A percentile compares a stretch with the other conserved stretches of the same genome.
phyloP scores from a whole-genome alignment of 805 yeast genomes.

The Starmerella ratchasimensis region DNA sequence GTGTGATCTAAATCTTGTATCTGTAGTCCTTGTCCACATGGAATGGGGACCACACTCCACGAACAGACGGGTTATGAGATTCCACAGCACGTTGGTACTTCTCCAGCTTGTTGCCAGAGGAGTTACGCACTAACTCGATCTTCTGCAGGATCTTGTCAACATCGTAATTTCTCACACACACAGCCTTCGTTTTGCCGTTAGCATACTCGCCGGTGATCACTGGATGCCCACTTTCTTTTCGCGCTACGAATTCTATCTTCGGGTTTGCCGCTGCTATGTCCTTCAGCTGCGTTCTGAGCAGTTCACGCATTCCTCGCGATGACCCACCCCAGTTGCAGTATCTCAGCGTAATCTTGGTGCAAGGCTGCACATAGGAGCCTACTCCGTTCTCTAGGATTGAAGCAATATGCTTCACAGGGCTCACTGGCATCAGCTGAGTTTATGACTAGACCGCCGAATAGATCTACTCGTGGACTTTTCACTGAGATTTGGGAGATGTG shows the following conservation, averaged over 20 bases:
- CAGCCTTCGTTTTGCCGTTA: constrained; percentile 36
- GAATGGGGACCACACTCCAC: constrained; percentile 97
- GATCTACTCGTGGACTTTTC: too few species aligned
- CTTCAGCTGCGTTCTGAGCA: constrained; percentile 41
- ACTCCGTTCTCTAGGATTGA: constrained; percentile 24
- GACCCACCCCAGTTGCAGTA: constrained; percentile 96
- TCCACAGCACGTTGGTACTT: constrained; percentile 66
- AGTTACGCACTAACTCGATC: constrained; percentile 46
- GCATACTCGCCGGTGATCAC: constrained; percentile 46
- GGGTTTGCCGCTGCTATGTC: constrained; percentile 48
- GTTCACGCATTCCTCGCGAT: constrained; percentile 64
- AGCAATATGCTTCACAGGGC: constrained; percentile 14
- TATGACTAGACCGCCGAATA: too few species aligned
- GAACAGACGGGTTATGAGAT: constrained; percentile 66
- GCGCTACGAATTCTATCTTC: constrained; percentile 56
- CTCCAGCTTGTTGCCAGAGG: constrained; percentile 49
- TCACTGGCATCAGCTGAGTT: constrained; percentile 16
- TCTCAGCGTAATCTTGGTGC: constrained; percentile 59
- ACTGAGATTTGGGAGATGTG: too few species aligned
- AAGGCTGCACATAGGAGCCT: constrained; percentile 31
- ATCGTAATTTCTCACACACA: constrained; percentile 66
- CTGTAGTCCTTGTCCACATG: constrained; percentile 48
- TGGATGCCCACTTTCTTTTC: constrained; percentile 74
- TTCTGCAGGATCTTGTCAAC: constrained; percentile 49
- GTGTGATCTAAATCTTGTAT: constrained; percentile 31